Evolutionary conservation across 148 eudicot species (phyloP).

Genomic region (Mesembryanthemum crystallinum): DNA sequence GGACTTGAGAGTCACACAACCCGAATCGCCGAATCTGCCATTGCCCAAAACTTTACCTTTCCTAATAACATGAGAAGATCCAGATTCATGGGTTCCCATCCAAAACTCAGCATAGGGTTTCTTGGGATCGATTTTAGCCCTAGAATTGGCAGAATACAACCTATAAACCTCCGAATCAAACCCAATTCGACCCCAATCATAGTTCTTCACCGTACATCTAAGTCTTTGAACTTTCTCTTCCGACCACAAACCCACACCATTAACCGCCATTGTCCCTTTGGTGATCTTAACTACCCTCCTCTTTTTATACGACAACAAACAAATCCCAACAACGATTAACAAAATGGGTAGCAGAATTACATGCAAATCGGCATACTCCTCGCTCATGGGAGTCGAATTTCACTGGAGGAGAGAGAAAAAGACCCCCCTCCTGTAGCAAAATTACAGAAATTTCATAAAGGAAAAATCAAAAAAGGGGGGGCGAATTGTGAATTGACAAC

Average conservation of each 20-base stretch:
- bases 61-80: slow-evolving; percentile 56
- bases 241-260: slow-evolving; percentile 14
- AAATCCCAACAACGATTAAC: slow-evolving; percentile 23
- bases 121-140: slow-evolving; percentile 37
- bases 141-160: slow-evolving; percentile 47
- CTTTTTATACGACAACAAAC: slow-evolving; percentile 23
- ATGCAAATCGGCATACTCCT: slow-evolving; percentile 21
- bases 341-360: slow-evolving; percentile 28
- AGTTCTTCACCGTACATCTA: slow-evolving; percentile 64
- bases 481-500: slow-evolving; percentile 1
- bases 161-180: slow-evolving; percentile 55
- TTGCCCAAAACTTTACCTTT: slow-evolving; percentile 19
- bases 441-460: background rate
- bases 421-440: background rate
- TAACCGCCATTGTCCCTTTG: slow-evolving; percentile 33
- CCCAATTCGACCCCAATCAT: slow-evolving; percentile 82
- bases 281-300: background rate
- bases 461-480: background rate
- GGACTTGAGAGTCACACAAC: slow-evolving; percentile 44
- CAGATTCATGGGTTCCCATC: slow-evolving; percentile 95
- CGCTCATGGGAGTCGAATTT: slow-evolving; percentile 4
- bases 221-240: slow-evolving; percentile 40
- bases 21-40: slow-evolving; percentile 21
- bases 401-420: slow-evolving; percentile 14
- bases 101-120: slow-evolving; percentile 83